Evolutionary conservation across 2,329 filamentous ascomycete species (phyloP).

Genomic region (Lachnellula hyalina): DNA sequence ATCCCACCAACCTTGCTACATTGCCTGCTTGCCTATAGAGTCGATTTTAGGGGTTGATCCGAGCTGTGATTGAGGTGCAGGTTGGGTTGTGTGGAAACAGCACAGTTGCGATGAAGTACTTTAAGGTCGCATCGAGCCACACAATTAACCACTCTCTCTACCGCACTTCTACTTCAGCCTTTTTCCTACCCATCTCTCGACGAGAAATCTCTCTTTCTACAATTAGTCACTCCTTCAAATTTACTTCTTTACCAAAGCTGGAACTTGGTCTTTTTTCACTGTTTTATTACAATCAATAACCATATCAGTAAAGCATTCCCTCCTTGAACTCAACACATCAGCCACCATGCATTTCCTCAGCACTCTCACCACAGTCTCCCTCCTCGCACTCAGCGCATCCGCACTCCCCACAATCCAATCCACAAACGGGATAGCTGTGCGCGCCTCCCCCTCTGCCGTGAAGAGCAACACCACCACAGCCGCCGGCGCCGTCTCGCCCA

Average conservation of each 20-base stretch:
- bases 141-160: neutral
- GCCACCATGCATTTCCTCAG: conserved; percentile 3
- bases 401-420: neutral
- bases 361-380: neutral
- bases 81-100: neutral
- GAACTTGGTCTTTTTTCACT: neutral
- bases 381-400: neutral
- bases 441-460: neutral
- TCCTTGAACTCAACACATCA: neutral
- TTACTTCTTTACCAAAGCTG: neutral
- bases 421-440: neutral
- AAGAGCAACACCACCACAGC: conserved; percentile 57
- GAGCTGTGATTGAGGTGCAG: too few species aligned
- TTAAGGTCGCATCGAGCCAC: neutral
- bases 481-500: conserved; percentile 3
- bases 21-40: too few species aligned
- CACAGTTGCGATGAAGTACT: neutral
- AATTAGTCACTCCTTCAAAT: conserved; percentile 7
- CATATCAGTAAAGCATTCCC: neutral
- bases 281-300: neutral
- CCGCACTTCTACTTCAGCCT: neutral
- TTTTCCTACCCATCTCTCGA: neutral
- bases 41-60: too few species aligned
- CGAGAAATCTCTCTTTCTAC: neutral
- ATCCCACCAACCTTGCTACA: too few species aligned